Evolutionary conservation across 164 flowering plant genomes (phyloP), one percentile per base, ranked within the genome.

Genomic region (Liquidambar formosana): DNA sequence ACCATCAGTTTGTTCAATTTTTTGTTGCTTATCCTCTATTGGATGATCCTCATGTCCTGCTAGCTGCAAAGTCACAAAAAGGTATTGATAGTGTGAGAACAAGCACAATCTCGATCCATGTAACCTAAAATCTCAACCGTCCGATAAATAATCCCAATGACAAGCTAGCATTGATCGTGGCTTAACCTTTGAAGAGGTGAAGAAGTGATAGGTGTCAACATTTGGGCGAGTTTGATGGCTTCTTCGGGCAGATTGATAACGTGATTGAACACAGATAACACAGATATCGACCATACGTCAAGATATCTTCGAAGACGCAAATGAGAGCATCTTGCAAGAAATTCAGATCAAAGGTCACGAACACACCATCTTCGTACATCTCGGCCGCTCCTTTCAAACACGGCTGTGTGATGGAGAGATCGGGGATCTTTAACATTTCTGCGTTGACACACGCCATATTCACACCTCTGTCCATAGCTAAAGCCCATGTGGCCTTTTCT

Each of bases 401-500:
- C 0, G 97, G 87, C 54, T 81, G 33, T 19, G 71, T 75, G 71
- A 83, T 80, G 45, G 86, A 66, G 0, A 87, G 58, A 19, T 86
- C 83, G 2, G 83, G 82, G 21, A 73, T 60, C 76, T 78, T 69
- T 60, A 88, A 38, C 15, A 92, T 61, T 5, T 95, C 97, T 1
- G 76, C 84, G 23, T 92, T 92, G 25, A 92, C 73, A 1, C 89
- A 77, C 41, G 88, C 95, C 97, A 92, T 92, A 72, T 75, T 79
- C 12, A 92, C 69, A 0, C 73, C 88, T 60, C 97, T 72, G 84
- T 92, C 97, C 95, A 86, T 90, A 0, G 97, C 93, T 60, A 92
- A 46, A 4, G 95, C 92, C 97, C 95, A 89, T 1, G 94, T 92
- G 1, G 90, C 74, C 74, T 86, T 90, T 88, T 92, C 91, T 0